Evolutionary conservation across 1,284 basidiomycete genomes (phyloP).

Genomic region (Coniferiporia weirii): DNA sequence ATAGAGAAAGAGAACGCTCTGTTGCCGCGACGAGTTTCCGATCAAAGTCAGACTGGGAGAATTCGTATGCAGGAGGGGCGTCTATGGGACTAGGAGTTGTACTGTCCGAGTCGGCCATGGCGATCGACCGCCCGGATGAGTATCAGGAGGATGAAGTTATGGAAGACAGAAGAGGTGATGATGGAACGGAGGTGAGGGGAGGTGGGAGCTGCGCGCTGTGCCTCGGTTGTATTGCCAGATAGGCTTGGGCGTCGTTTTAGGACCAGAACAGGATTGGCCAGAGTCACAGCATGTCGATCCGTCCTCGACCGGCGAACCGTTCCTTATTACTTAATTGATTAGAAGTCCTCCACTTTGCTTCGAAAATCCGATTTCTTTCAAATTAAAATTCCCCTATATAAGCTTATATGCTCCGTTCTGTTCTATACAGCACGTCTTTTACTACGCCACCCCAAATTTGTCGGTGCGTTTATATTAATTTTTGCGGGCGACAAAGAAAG

Average conservation of each 20-base stretch:
- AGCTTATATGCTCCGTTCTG: no score
- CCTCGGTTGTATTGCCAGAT: background rate
- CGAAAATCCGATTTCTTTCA: no score
- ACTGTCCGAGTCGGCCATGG: background rate
- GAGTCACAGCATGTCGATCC: background rate
- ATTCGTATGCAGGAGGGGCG: slow-evolving; percentile 43
- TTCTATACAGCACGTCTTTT: no score
- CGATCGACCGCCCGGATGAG: background rate
- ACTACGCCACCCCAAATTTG: no score
- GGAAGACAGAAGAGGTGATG: background rate
- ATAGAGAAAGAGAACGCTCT: slow-evolving; percentile 31
- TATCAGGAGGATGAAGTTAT: background rate
- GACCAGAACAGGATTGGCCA: background rate
- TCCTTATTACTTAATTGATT: background rate
- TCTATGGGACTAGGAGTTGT: slow-evolving; percentile 5
- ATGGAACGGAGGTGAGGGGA: background rate
- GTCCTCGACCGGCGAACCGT: background rate
- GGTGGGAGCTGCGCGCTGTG: background rate
- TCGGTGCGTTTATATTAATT: no score
- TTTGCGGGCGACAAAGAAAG: no score
- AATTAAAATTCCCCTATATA: no score
- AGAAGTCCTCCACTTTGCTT: no score
- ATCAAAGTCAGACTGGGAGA: slow-evolving; percentile 51
- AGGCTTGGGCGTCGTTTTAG: background rate
- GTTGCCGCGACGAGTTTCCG: slow-evolving; percentile 44